Evolutionary conservation across 1,284 basidiomycete species (phyloP).

Genomic region (Schizopora paradoxa): DNA sequence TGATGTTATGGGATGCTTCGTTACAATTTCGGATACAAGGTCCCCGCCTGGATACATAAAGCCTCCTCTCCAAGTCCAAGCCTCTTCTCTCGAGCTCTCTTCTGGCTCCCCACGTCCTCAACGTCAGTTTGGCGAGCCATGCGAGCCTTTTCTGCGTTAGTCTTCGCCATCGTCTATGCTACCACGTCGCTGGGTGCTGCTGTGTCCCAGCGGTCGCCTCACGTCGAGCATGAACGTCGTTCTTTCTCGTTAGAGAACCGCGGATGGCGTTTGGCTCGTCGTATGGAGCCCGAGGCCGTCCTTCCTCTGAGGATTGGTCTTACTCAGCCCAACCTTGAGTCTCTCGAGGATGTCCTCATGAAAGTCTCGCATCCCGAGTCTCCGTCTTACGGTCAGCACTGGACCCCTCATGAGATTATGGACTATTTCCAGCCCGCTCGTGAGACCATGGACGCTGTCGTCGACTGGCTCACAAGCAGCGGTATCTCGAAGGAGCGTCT

Average conservation of each 20-base stretch:
- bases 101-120: too few relatives aligned
- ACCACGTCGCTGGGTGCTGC: background rate
- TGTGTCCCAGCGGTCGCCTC: conserved; percentile 9
- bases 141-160: background rate
- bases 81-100: too few relatives aligned
- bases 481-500: conserved; percentile 32
- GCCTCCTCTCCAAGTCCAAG: too few relatives aligned
- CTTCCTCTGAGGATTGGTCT: conserved; percentile 31
- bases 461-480: conserved; percentile 33
- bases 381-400: conserved; percentile 33
- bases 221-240: conserved; percentile 15
- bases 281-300: conserved; percentile 12
- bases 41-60: too few relatives aligned
- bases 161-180: background rate
- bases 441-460: conserved; percentile 32
- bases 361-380: conserved; percentile 34
- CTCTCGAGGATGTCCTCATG: conserved; percentile 33
- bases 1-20: too few relatives aligned
- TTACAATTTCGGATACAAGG: too few relatives aligned
- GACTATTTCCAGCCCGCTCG: conserved; percentile 36
- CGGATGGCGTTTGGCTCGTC: conserved; percentile 13
- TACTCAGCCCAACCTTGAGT: conserved; percentile 33
- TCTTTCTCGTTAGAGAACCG: conserved; percentile 10
- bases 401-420: conserved; percentile 30
- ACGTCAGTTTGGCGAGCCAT: too few relatives aligned